These are phyloP conservation scores for Zasmidium citrigriseum DNA, from an alignment of 2,329 filamentous ascomycete species.

Conservation along the genomic window DNA sequence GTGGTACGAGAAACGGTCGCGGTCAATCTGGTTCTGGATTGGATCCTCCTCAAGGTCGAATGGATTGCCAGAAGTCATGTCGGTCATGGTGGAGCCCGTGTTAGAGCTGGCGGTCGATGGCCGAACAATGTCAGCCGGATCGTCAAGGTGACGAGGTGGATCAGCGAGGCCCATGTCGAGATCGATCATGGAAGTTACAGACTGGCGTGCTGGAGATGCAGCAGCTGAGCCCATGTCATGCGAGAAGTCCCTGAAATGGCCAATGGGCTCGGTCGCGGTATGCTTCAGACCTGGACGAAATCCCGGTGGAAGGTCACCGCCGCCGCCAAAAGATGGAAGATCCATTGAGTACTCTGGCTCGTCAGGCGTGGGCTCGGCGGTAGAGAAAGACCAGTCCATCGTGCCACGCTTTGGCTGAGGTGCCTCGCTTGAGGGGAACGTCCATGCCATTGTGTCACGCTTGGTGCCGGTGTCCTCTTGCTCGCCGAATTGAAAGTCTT, in stretches of 20 bases:
- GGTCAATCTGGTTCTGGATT: slow-evolving; percentile 30
- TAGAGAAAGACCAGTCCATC: slow-evolving; percentile 52
- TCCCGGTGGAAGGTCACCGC: slow-evolving; percentile 29
- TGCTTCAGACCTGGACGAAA: slow-evolving; percentile 45
- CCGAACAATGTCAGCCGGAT: slow-evolving; percentile 39
- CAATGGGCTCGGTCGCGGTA: slow-evolving; percentile 43
- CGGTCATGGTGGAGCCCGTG: slow-evolving; percentile 36
- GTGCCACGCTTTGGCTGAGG: slow-evolving; percentile 40
- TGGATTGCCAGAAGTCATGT: slow-evolving; percentile 47
- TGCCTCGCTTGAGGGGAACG: slow-evolving; percentile 47
- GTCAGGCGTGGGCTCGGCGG: slow-evolving; percentile 35
- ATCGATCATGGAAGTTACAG: slow-evolving; percentile 48
- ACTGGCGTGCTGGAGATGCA: slow-evolving; percentile 26
- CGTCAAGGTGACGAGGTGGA: slow-evolving; percentile 16
- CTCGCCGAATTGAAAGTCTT: slow-evolving; percentile 35
- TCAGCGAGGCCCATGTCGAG: slow-evolving; percentile 41
- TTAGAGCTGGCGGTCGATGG: slow-evolving; percentile 46
- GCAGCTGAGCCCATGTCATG: slow-evolving; percentile 17
- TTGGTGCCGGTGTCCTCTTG: slow-evolving; percentile 34
- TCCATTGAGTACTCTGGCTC: slow-evolving; percentile 27
- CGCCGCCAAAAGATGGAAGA: slow-evolving; percentile 32
- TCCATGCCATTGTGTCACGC: slow-evolving; percentile 56
- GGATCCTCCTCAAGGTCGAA: slow-evolving; percentile 51
- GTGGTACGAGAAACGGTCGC: slow-evolving; percentile 37
- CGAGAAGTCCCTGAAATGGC: slow-evolving; percentile 40